phyloP scores from a whole-genome alignment of 176 grass and related monocot species.

The Cenchrus americanus region DNA sequence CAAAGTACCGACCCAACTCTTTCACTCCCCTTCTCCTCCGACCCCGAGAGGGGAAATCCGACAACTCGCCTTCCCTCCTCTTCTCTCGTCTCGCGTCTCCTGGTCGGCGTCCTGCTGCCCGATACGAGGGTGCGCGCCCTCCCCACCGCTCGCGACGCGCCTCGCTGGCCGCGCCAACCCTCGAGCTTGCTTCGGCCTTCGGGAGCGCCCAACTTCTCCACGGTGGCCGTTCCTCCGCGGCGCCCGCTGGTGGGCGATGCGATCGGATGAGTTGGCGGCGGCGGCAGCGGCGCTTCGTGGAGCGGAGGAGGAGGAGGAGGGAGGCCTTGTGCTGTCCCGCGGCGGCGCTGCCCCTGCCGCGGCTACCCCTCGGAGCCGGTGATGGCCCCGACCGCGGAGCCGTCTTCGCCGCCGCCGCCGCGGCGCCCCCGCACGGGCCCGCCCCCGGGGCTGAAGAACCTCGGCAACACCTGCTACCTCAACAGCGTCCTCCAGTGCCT shows the following conservation, averaged over 20 bases:
- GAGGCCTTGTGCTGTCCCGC: conserved; percentile 22
- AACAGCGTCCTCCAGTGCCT: conserved; percentile 99
- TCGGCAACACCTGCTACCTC: conserved; percentile 96
- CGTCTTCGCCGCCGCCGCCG: conserved; percentile 27
- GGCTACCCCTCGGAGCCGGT: conserved; percentile 39
- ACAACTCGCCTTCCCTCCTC: background rate
- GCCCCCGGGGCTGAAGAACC: conserved; percentile 86
- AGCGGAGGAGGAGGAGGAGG: conserved; percentile 50
- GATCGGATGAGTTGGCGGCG: conserved; percentile 74
- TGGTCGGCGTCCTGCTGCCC: conserved; percentile 3
- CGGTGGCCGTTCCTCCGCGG: conserved; percentile 41
- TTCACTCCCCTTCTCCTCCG: background rate
- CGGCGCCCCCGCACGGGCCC: conserved; percentile 64
- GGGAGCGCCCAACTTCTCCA: conserved; percentile 14
- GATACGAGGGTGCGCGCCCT: conserved; percentile 39
- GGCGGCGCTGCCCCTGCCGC: conserved; percentile 15
- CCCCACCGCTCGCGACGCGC: background rate
- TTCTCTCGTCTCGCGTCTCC: background rate
- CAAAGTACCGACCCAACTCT: background rate
- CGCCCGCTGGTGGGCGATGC: conserved; percentile 60
- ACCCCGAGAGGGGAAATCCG: background rate
- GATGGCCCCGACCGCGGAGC: conserved; percentile 62
- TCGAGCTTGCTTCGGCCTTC: conserved; percentile 17
- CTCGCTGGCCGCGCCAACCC: conserved; percentile 7
- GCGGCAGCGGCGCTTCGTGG: conserved; percentile 38